phyloP scores from a whole-genome alignment of 2,329 filamentous ascomycete genomes.

The Eutypa lata region DNA sequence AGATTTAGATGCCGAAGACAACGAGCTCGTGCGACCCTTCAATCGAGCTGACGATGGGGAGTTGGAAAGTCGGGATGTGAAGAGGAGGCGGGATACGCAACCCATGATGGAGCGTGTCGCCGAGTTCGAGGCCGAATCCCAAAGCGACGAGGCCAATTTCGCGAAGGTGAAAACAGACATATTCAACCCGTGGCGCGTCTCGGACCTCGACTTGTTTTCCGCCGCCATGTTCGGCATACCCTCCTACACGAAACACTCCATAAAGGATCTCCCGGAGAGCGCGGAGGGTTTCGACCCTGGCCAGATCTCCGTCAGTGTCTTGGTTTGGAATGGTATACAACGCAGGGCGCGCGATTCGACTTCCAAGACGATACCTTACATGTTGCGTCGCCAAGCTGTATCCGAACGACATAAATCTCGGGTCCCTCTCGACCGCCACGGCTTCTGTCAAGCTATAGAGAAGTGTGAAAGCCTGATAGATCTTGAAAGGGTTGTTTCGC shows the following conservation, averaged over 20 bases:
- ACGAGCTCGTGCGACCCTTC: conserved; percentile 39
- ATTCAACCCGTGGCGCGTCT: conserved; percentile 35
- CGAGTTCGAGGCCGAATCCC: conserved; percentile 26
- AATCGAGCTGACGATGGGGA: conserved; percentile 33
- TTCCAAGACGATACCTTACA: conserved; percentile 18
- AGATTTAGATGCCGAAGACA: conserved; percentile 50
- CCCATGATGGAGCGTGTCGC: conserved; percentile 23
- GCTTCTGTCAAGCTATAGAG: conserved; percentile 8
- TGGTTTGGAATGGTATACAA: conserved; percentile 27
- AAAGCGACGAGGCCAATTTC: conserved; percentile 9
- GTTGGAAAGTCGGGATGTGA: neutral
- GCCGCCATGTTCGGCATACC: conserved; percentile 28
- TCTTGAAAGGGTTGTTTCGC: conserved; percentile 22
- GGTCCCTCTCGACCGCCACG: neutral
- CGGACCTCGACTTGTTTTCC: conserved; percentile 41
- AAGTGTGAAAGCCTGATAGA: conserved; percentile 10
- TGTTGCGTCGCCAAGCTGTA: conserved; percentile 22
- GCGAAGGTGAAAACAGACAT: conserved; percentile 5
- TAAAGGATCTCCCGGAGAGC: too few species aligned
- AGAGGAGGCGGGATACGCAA: conserved; percentile 27
- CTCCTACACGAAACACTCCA: neutral
- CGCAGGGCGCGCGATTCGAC: conserved; percentile 7
- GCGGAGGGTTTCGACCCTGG: too few species aligned
- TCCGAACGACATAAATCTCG: neutral
- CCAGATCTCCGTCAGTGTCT: too few species aligned